Evolutionary conservation across 495 filamentous ascomycete species (phyloP).

Genomic region (Aspergillus bridgeri): DNA sequence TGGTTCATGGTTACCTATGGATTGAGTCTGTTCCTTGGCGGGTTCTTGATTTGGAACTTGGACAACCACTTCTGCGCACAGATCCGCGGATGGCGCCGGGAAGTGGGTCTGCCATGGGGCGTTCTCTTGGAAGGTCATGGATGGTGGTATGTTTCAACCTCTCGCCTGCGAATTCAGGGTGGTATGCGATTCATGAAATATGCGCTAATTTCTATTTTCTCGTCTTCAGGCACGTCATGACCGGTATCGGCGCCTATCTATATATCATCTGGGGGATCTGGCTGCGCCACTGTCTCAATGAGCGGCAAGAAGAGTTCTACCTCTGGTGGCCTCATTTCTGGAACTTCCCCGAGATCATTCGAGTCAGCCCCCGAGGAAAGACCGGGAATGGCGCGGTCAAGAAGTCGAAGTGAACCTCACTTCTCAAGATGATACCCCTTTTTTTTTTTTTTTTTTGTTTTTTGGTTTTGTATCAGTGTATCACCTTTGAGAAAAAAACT

Average conservation of each 20-base stretch:
- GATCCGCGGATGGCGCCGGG: constrained; percentile 66
- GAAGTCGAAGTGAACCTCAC: constrained; percentile 35
- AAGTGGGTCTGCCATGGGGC: constrained; percentile 84
- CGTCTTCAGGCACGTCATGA: constrained; percentile 59
- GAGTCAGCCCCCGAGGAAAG: constrained; percentile 16
- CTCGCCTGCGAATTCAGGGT: not conserved
- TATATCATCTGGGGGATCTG: constrained; percentile 87
- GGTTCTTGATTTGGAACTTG: constrained; percentile 83
- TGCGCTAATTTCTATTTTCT: constrained; percentile 7
- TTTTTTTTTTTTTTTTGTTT: constrained; percentile 2
- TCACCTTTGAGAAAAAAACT: constrained; percentile 3
- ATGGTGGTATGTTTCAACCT: constrained; percentile 74
- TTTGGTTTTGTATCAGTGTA: constrained; percentile 10
- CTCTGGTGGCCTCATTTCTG: constrained; percentile 68
- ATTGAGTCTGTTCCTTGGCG: constrained; percentile 72
- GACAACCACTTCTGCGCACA: constrained; percentile 77
- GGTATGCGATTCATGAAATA: not conserved
- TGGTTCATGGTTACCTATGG: constrained; percentile 73
- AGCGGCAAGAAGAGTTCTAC: constrained; percentile 70
- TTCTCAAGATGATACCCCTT: not conserved
- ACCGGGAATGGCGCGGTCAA: constrained; percentile 36
- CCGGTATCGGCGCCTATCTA: constrained; percentile 68
- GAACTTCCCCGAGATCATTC: constrained; percentile 64
- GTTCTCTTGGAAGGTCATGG: constrained; percentile 89
- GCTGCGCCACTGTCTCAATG: constrained; percentile 76